Percentiles rank a stretch among this genome's conserved stretches.
These are phyloP conservation scores for Amanita rimosa DNA, from an alignment of 768 basidiomycete species.

Conservation along the genomic window DNA sequence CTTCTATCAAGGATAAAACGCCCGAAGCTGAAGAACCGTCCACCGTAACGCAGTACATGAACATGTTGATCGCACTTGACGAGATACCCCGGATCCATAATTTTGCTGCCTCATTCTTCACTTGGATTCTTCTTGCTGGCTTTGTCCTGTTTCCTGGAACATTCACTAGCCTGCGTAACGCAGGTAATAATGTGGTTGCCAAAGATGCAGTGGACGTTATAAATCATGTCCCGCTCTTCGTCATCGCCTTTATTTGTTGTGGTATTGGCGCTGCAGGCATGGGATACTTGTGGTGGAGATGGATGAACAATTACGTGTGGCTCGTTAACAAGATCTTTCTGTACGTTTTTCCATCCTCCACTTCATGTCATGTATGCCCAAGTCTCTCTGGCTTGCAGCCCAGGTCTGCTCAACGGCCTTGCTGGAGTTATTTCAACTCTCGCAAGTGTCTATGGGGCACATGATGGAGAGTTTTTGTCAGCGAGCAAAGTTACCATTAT, in stretches of 20 bases:
- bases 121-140: conserved; percentile 52
- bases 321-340: conserved; percentile 43
- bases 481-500: conserved; percentile 35
- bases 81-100: conserved; percentile 39
- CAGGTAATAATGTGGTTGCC: conserved; percentile 22
- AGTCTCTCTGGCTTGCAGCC: conserved; percentile 25
- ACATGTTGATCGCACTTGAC: conserved; percentile 53
- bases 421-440: conserved; percentile 48
- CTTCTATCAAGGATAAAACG: background rate
- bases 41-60: conserved; percentile 42
- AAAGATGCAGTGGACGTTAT: conserved; percentile 23
- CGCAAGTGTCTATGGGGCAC: conserved; percentile 36
- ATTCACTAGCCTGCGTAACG: conserved; percentile 35
- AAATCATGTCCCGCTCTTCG: conserved; percentile 16
- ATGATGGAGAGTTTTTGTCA: conserved; percentile 31
- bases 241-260: conserved; percentile 45
- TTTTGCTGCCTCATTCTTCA: conserved; percentile 43
- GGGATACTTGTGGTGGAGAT: conserved; percentile 50
- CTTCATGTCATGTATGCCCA: background rate
- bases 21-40: conserved; percentile 10
- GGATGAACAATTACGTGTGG: conserved; percentile 51
- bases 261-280: conserved; percentile 42
- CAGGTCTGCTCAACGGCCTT: conserved; percentile 44
- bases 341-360: conserved; percentile 20
- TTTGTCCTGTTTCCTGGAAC: conserved; percentile 56